Percentiles rank a stretch among this genome's conserved stretches.
phyloP scores from a whole-genome alignment of 768 basidiomycete species.

The Scleroderma bovista region DNA sequence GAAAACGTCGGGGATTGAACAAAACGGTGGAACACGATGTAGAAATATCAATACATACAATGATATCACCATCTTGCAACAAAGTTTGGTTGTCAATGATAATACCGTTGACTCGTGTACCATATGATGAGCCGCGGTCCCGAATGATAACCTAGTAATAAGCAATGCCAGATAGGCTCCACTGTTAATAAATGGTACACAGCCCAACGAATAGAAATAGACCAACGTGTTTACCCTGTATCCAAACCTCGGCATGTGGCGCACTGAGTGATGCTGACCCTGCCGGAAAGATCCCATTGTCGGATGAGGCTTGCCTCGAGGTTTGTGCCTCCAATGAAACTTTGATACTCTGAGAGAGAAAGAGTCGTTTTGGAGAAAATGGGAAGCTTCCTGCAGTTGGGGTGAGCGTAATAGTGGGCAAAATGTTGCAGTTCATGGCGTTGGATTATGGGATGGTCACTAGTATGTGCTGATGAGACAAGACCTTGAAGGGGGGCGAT shows the following conservation, averaged over 20 bases:
- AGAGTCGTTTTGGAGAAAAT: slow-evolving; percentile 33
- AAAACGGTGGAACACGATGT: neutral
- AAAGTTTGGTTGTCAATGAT: slow-evolving; percentile 33
- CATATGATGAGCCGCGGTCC: slow-evolving; percentile 42
- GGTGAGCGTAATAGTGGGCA: slow-evolving; percentile 30
- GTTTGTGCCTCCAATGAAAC: slow-evolving; percentile 32
- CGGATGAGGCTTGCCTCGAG: slow-evolving; percentile 15
- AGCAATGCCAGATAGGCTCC: too few relatives aligned
- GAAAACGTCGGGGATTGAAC: slow-evolving; percentile 5
- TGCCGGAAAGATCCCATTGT: slow-evolving; percentile 41
- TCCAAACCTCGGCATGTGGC: slow-evolving; percentile 45
- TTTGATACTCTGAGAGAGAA: slow-evolving; percentile 25
- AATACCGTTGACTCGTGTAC: slow-evolving; percentile 44
- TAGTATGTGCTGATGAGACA: too few relatives aligned
- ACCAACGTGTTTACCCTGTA: slow-evolving; percentile 36
- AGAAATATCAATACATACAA: slow-evolving; percentile 34
- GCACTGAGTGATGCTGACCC: slow-evolving; percentile 36
- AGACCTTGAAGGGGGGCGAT: too few relatives aligned
- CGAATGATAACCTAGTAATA: slow-evolving; percentile 37
- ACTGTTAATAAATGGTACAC: slow-evolving; percentile 8
- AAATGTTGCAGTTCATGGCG: slow-evolving; percentile 21
- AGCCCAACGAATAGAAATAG: neutral
- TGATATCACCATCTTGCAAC: slow-evolving; percentile 38
- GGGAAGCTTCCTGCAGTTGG: slow-evolving; percentile 34
- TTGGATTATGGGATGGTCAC: too few relatives aligned